Evolutionary conservation across 192 early-diverging fungal species (phyloP).

Genomic region (Entophlyctis helioformis): DNA sequence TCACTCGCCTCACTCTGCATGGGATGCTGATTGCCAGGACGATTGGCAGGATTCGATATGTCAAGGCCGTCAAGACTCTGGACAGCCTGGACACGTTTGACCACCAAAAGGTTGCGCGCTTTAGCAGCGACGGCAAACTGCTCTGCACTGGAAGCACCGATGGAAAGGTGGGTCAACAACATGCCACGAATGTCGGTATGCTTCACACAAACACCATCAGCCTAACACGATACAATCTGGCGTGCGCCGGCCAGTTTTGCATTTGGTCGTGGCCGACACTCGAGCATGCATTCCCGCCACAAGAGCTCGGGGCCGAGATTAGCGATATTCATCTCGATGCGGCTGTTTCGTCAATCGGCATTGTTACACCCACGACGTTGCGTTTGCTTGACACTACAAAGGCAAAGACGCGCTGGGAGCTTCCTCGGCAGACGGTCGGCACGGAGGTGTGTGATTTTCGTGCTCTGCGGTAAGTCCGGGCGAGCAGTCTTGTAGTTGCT

Average conservation of each 20-base stretch:
- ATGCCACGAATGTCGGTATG: no score
- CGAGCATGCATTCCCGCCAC: slow-evolving; percentile 24
- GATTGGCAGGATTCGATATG: slow-evolving; percentile 18
- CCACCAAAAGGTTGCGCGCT: slow-evolving; percentile 43
- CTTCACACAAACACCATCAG: no score
- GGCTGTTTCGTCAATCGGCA: slow-evolving; percentile 1
- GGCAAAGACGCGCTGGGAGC: slow-evolving; percentile 26
- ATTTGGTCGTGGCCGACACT: slow-evolving; percentile 55
- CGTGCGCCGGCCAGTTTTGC: slow-evolving; percentile 18
- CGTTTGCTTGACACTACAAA: slow-evolving; percentile 16
- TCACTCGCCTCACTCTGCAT: background rate
- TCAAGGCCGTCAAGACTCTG: slow-evolving; percentile 27
- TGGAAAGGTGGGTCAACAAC: slow-evolving; percentile 37
- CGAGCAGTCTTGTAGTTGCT: no score
- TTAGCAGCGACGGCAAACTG: slow-evolving; percentile 52
- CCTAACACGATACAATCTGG: no score
- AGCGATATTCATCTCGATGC: slow-evolving; percentile 55
- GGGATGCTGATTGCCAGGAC: background rate
- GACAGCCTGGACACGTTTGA: slow-evolving; percentile 35
- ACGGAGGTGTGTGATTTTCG: slow-evolving; percentile 20
- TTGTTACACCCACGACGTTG: slow-evolving; percentile 21
- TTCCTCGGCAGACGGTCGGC: slow-evolving; percentile 17
- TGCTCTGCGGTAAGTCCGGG: slow-evolving; percentile 10
- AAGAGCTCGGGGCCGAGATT: slow-evolving; percentile 49
- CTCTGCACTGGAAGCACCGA: slow-evolving; percentile 60